Percentiles rank a stretch among this genome's conserved stretches.
Evolutionary conservation across 2,329 filamentous ascomycete genomes (phyloP).

Genomic region (Colletotrichum sp.): DNA sequence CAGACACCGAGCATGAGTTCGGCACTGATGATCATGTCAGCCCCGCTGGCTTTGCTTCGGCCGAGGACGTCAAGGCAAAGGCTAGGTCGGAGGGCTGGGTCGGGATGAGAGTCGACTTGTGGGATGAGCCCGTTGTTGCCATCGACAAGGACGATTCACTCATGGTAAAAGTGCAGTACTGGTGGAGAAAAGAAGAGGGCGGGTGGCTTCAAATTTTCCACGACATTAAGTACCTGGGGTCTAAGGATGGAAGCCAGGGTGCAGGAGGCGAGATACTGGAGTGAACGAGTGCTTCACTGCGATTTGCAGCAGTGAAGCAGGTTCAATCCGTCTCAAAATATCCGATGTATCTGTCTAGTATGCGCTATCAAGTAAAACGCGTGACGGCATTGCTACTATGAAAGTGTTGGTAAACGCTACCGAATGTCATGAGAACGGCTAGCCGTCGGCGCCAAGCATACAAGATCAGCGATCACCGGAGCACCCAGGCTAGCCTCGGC

Average conservation of each 20-base stretch:
- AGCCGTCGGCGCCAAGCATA: background rate
- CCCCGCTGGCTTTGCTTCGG: conserved; percentile 16
- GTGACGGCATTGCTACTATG: no score
- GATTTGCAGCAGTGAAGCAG: background rate
- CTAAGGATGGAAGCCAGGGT: conserved; percentile 28
- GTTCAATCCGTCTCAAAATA: background rate
- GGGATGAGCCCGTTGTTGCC: conserved; percentile 23
- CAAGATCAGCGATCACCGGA: background rate
- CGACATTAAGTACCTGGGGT: conserved; percentile 32
- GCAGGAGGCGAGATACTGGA: conserved; percentile 17
- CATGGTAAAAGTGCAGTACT: conserved; percentile 34
- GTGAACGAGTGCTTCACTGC: background rate
- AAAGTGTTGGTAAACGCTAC: background rate
- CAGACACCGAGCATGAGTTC: conserved; percentile 21
- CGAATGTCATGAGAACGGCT: background rate
- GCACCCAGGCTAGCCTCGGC: background rate
- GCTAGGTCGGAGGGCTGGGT: conserved; percentile 27
- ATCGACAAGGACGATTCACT: background rate
- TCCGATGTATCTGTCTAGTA: background rate
- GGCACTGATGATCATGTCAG: conserved; percentile 19
- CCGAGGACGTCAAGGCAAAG: conserved; percentile 9
- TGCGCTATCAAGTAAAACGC: background rate
- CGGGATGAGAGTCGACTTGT: conserved; percentile 32
- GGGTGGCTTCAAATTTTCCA: conserved; percentile 29
- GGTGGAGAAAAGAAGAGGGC: conserved; percentile 28